Base-by-base conservation (phyloP, 306 rosid genomes). In the Gillenia trifoliata region DNA sequence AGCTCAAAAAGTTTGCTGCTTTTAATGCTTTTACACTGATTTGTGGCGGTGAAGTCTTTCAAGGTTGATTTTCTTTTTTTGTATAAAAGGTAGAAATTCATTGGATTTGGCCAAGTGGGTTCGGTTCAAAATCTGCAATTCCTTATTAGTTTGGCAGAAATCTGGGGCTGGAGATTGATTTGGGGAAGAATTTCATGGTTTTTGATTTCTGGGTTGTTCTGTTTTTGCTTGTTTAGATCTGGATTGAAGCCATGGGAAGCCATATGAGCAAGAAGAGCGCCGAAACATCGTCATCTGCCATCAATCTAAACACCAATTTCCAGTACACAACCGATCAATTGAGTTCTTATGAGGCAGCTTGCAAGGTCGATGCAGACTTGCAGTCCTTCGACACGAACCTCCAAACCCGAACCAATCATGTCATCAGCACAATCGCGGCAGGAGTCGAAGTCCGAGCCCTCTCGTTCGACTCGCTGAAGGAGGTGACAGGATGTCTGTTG, bases 371-470 rank as follows among this genome's bases (percentile, higher is more conserved):
- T 70, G 57, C 86, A 29, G 98, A 90, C 67, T 76, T 88, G 83
- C 96, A 87, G 47, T 76, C 89, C 34, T 94, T 94, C 60, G 97
- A 94, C 82, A 77, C 81, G 67, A 83, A 77, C 6, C 87, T 94
- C 62, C 97, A 88, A 64, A 75, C 90, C 15, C 86, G 98, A 29
- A 94, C 97, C 60, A 83, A 87, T 65, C 91, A 82, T 66, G 90
- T 89, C n/a, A 94, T 94, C 83, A 91, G 81, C 67, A 81, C 91
- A 7, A 89, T 94, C 9, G 96, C 93, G 0, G 85, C 55, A 7
- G 97, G 98, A 9, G 97, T 91, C 1, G 97, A 91, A 71, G 97
- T 91, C 62, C 92, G 96, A 31, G 85, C 96, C 6, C 90, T 93
- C 70, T 93, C 98, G 0, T 89, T 93, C 8, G 94, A 89, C 56